Base-by-base conservation (phyloP, 2,329 filamentous ascomycete genomes). In the Tolypocladium sp. region DNA sequence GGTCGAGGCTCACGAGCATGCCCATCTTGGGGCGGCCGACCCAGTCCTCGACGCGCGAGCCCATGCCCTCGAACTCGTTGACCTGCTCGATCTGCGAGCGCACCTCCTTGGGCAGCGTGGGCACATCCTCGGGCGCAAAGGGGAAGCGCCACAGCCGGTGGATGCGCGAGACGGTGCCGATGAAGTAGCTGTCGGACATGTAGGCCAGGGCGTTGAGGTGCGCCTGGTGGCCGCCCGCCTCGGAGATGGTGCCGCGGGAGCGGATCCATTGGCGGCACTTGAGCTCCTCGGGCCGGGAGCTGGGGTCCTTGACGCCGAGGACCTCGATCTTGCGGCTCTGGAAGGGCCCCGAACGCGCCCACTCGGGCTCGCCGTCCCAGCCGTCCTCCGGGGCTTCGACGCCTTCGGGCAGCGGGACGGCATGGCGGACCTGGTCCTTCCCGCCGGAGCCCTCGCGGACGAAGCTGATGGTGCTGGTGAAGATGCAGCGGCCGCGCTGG, bases 401-500 rank as follows among this genome's bases (percentile, higher is more conserved):
- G 13, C 68, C 76, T 3, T 67, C 63, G 0, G 89, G 87, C 69
- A 89, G 78, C 20, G 79, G 75, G 37, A 79, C 79, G 3, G 85
- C 83, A 76, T 97, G 92, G 59, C 84, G 73, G 4, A 94, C 80
- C 70, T 72, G 76, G 71, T 69, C 68, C 56, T 64, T 63, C 17
- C 78, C 81, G 57, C 80, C 83, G 63, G 79, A 82, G 61, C 79
- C 82, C 67, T 88, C 85, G 22, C 84, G 81, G 69, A 89, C 88
- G 71, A 99, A 97, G 63, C 89, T 94, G 75, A 96, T 85, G 7
- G 93, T 99, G 2, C 91, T 94, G 22, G 93, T 97, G 76, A 97
- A 97, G 75, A 99, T 97, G 69, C 89, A 90, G 61, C 86, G 85
- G 12, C 92, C 94, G 46, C 86, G 82, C 77, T 99, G 94, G 35